phyloP scores from a whole-genome alignment of 1,284 basidiomycete species.

The Ceratobasidium sp. region DNA sequence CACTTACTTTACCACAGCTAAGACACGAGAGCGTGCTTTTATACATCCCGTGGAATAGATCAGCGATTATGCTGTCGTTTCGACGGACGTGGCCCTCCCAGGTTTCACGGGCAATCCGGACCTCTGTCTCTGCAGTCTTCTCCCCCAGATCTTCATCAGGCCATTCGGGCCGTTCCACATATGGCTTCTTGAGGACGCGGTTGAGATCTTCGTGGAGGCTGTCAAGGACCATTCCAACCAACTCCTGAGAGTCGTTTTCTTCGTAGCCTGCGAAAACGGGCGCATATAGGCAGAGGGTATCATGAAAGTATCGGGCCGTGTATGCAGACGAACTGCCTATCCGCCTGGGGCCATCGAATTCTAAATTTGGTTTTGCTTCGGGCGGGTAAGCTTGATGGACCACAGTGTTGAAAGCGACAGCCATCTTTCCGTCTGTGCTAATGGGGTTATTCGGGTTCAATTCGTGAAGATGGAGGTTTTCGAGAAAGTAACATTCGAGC shows the following conservation, averaged over 20 bases:
- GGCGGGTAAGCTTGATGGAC: constrained; percentile 77
- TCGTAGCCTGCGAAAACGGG: constrained; percentile 66
- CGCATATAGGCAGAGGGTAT: constrained; percentile 64
- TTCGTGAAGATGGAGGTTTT: constrained; percentile 61
- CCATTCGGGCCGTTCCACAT: constrained; percentile 99
- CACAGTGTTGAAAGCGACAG: constrained; percentile 87
- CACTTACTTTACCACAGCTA: constrained; percentile 86
- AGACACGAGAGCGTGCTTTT: constrained; percentile 95
- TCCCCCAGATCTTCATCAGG: constrained; percentile 68
- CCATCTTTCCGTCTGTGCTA: constrained; percentile 95
- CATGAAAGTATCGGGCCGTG: constrained; percentile 93
- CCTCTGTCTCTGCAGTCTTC: constrained; percentile 68
- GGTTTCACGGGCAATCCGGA: constrained; percentile 82
- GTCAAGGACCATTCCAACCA: constrained; percentile 65
- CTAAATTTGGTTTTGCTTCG: constrained; percentile 45
- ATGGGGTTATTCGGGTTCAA: constrained; percentile 95
- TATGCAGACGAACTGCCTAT: constrained; percentile 59
- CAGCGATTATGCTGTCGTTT: constrained; percentile 98
- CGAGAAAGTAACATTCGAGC: constrained; percentile 89
- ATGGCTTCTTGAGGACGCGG: constrained; percentile 68
- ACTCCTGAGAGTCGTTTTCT: constrained; percentile 68
- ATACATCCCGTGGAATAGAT: constrained; percentile 99
- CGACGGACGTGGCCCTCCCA: constrained; percentile 98
- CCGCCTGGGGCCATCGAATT: not conserved
- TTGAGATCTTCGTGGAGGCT: constrained; percentile 69